phyloP scores from a whole-genome alignment of 225 moss, liverwort and hornwort genomes.

The Bryoerythrophyllum caledonicum region DNA sequence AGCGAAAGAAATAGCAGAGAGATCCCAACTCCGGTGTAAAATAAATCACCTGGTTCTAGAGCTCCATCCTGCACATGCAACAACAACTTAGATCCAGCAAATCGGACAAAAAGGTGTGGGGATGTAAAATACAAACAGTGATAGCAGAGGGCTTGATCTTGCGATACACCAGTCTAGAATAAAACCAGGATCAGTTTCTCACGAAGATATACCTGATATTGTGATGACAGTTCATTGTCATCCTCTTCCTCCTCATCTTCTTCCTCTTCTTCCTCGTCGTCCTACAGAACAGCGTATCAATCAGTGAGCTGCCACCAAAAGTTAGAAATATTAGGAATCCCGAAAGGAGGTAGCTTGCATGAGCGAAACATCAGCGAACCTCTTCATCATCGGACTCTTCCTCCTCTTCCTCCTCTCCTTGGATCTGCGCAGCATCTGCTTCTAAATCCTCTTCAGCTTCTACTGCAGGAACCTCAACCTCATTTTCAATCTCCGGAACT shows the following conservation, averaged over 20 bases:
- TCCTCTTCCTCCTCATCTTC: conserved; percentile 59
- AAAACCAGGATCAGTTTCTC: not conserved
- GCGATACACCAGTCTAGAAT: not conserved
- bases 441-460: conserved; percentile 43
- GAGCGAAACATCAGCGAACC: conserved; percentile 34
- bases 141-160: not conserved
- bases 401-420: conserved; percentile 57
- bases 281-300: conserved; percentile 33
- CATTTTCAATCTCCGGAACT: conserved; percentile 27
- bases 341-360: conserved; percentile 3
- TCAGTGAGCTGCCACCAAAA: not conserved
- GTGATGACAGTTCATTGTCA: conserved; percentile 36
- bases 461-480: conserved; percentile 32
- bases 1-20: not conserved
- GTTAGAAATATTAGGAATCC: not conserved
- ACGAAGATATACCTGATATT: conserved; percentile 35
- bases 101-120: conserved; percentile 8
- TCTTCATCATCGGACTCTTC: conserved; percentile 61
- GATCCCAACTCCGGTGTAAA: not conserved
- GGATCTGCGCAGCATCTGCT: conserved; percentile 41
- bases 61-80: conserved; percentile 49
- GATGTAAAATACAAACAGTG: not conserved
- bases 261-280: conserved; percentile 51
- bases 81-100: conserved; percentile 14
- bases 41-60: conserved; percentile 36